Evolutionary conservation across 2,329 filamentous ascomycete species (phyloP).

Genomic region (Penicillium decumbens): DNA sequence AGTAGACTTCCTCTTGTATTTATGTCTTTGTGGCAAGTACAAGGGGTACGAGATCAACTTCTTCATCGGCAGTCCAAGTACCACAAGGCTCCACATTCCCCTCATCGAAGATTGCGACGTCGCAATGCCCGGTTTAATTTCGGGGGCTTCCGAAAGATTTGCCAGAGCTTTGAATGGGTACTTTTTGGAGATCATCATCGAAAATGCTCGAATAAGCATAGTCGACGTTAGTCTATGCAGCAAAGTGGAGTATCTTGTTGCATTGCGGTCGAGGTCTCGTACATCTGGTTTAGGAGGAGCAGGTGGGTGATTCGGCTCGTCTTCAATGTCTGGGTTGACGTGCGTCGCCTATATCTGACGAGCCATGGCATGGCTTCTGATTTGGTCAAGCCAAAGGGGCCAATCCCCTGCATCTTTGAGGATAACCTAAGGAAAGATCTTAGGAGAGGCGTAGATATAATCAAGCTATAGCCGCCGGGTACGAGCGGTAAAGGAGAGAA

Average conservation of each 20-base stretch:
- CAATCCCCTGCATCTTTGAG: too few species aligned
- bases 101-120: not conserved
- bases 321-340: too few species aligned
- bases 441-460: slow-evolving; percentile 48
- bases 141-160: not conserved
- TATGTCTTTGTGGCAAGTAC: not conserved
- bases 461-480: slow-evolving; percentile 42
- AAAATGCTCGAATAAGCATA: not conserved
- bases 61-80: not conserved
- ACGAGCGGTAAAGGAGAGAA: slow-evolving; percentile 44
- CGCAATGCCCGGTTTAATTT: not conserved
- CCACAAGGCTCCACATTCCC: not conserved
- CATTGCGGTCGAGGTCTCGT: too few species aligned
- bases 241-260: too few species aligned
- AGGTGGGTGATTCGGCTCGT: too few species aligned
- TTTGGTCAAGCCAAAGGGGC: too few species aligned
- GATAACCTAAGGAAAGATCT: slow-evolving; percentile 60
- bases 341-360: too few species aligned
- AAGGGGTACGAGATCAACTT: not conserved
- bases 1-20: not conserved
- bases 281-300: too few species aligned
- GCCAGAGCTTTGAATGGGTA: not conserved
- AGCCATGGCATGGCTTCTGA: too few species aligned
- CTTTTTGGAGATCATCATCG: not conserved
- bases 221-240: not conserved